Evolutionary conservation across 2,329 filamentous ascomycete genomes (phyloP), one percentile per base, ranked within the genome.

Genomic region (Ophiostoma tasmaniense): DNA sequence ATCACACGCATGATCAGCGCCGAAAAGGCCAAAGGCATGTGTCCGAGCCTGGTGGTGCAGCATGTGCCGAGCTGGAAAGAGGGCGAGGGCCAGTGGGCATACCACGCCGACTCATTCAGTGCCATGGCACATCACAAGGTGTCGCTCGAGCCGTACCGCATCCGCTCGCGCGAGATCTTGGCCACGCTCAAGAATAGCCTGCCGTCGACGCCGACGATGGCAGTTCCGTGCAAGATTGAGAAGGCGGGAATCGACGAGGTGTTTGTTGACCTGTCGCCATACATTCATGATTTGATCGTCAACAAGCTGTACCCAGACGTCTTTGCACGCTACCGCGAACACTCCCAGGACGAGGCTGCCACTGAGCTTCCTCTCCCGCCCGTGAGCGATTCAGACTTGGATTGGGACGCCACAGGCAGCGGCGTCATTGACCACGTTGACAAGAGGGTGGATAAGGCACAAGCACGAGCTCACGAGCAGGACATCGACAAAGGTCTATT

Each of bases 171-270:
- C 71, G 90, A 85, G 79, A 97, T 98, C 70, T 77, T 98, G 74
- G 85, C 87, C 13, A 79, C 88, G 69, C 91, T 98, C 76, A 94
- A 93, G 76, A 89, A 90, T 4, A 81, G 82, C 42, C 79, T 97
- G 62, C 90, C 90, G 1, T 76, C 83, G 0, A 30, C 30, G 14
- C 85, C 61, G 4, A 52, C 20, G 20, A 45, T 65, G 35, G 20
- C 30, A n/a, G 52, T 39, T 11, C 66, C 50, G 25, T 77, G 88
- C 71, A 90, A 92, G 76, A 87, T 84, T 62, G 94, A 99, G 81
- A 99, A 98, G 77, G 95, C 94, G 22, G 90, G 92, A 75, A 91
- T 98, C 68, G 95, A 99, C 76, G 95, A 99, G 78, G 93, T 97
- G 10, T 99, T 97, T 76, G 81, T 98, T 71, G 95, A 99, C 78